Evolutionary conservation across 495 filamentous ascomycete genomes (phyloP), one percentile per base, ranked within the genome.

Genomic region (Penicillium atrosanguineum): DNA sequence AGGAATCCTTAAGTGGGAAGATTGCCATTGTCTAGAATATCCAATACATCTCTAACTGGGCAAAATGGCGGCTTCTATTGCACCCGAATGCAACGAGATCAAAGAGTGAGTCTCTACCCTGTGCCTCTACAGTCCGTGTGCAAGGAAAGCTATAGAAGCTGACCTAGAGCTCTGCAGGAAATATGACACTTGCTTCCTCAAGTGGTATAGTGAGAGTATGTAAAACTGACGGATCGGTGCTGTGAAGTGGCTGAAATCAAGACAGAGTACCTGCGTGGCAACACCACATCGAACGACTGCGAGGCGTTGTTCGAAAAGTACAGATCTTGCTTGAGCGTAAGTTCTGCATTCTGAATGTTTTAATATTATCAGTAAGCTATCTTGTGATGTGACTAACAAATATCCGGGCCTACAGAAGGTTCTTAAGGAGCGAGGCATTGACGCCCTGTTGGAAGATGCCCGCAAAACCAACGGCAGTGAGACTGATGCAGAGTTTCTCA

Each of bases 161-260:
- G 53, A 76, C 36, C 26, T 45, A 3, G 12, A 37, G 7, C 9
- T 38, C 46, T 28, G 8, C 52, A 90, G 88, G 59, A 88, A 84
- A 64, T 96, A 96, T 67, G 91, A 96, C 64, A 89, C 84, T 43
- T 96, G 91, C 70, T 96, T 96, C 61, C 71, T 96, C 39, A 95
- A 93, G 68, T 96, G 91, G 91, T 96, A 96, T 70, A 95, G 90
- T 62, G 91, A 96, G 69, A 95, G 91, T 93, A 76, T 46, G 86
- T 36, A 12, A 21, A 5, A 19, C 9, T 7, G 7, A 12, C 7
- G 23, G 11, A 38, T 15, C 9, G 26, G 9, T 14, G n/a, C 21
- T 26, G 31, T 15, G 23, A 44, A 21, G n/a, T 39, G 26, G 31
- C 48, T 65, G 43, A 65, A 45, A 14, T 14, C 48, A 59, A 14